Base-by-base conservation (phyloP, 1,284 basidiomycete genomes). In the Ceratobasidium papillatum region DNA sequence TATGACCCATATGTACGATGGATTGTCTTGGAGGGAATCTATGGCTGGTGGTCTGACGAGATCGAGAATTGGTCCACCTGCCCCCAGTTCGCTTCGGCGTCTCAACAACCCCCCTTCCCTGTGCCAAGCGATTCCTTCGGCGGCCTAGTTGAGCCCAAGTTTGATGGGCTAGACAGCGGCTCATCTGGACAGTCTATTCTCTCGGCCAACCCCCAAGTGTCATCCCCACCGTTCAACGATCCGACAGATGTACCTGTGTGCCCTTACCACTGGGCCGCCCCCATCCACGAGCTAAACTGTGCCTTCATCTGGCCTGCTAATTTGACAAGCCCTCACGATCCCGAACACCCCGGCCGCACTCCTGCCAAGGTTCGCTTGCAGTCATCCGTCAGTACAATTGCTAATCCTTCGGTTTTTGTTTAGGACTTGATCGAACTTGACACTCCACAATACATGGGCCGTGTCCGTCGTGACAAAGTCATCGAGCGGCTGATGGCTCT, bases 1-100 rank as follows among this genome's bases (percentile, higher is more conserved):
- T 97, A 96, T 80, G 95, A 97, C 82, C 88, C 94, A 0, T 96
- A 93, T 82, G 86, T 97, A 74, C 91, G 95, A 32, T 94, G 91
- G 77, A 89, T 97, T 77, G 88, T 96, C 80, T 89, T 88, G 86
- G 94, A 98, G 80, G 95, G 95, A 38, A 82, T 95, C 49, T 83
- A 90, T 34, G 84, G 86, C 27, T 85, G 86, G 79, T 95, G 92
- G 90, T 81, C 84, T 11, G 82, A 85, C 74, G 88, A 92, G 47
- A 77, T 87, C 25, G 80, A 87, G 0, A 77, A 80, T 3, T 96
- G 94, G 94, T 81, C 93, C 34, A 77, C 80, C 1, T 96, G 94
- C 80, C 92, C 93, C 0, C 76, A 72, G 36, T 34, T 61, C 12
- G 7, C 22, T n/a, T 2, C 25, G 2, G 32, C 19, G 11, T 3